Base-by-base conservation (phyloP, 2,329 filamentous ascomycete genomes). In the Amauroascus niger region DNA sequence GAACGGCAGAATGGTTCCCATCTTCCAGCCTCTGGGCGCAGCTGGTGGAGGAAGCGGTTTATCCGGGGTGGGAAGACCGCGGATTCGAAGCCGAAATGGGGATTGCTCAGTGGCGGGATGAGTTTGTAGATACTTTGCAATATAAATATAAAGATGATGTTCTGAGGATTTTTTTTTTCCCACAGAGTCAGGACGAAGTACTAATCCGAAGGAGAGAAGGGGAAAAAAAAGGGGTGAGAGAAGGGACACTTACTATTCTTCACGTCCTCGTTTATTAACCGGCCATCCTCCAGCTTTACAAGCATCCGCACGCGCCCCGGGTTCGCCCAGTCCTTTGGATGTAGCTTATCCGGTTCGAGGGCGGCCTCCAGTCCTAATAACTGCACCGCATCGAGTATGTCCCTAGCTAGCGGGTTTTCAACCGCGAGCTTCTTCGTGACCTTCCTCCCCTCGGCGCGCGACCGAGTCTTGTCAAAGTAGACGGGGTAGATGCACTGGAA, bases 271-370 rank as follows among this genome's bases (percentile, higher is more conserved):
- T 76, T 78, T 35, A 76, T 63, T 44, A 71, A 64, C 58, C 70
- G 70, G 32, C 79, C 79, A 56, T 69, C 63, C 43, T 80, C 75
- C 58, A 79, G 67, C 54, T 74, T 84, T 53, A 96, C 74, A 64
- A 84, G 74, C 48, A 97, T 82, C 62, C 87, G 83, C 58, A 97
- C 87, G 55, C 93, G 79, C 2, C 93, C 93, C 11, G 93, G 93
- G 74, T 98, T 98, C 54, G 86, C 84, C 93, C 93, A 98, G 75
- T 98, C 93, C 73, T 93, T 91, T 6, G 93, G 93, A 71, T 98
- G 93, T 57, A 83, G 79, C 76, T 95, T 95, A 66, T 86, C 86
- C 1, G 90, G 88, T 73, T 98, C 93, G 68, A 96, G 86, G 6
- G 93, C 82, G n/a, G 69, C 67, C 30, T 65, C 63, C 55, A 75